Conservation (phyloP, 2,329 filamentous ascomycete species). For the Blumeriella jaapii region DNA sequence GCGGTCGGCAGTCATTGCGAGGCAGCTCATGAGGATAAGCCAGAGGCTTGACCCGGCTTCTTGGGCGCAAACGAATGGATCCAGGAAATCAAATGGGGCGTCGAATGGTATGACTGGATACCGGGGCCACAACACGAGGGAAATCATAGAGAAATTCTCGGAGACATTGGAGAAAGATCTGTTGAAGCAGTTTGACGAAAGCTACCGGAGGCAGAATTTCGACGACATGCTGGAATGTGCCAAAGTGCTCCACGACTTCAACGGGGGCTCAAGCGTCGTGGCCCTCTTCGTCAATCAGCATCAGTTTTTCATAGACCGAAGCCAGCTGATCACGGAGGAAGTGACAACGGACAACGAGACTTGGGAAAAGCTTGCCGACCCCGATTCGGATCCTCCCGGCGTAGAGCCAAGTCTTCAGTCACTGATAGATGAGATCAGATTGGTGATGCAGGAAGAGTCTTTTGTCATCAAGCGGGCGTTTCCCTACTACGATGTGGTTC, state of each 20-base stretch:
- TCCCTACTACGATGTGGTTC: conserved; percentile 87
- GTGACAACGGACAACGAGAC: conserved; percentile 44
- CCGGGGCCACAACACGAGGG: conserved; percentile 54
- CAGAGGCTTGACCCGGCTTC: conserved; percentile 73
- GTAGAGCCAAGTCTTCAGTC: conserved; percentile 89
- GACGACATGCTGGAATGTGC: conserved; percentile 98
- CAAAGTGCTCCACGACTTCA: conserved; percentile 88
- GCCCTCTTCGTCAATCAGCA: conserved; percentile 97
- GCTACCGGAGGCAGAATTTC: conserved; percentile 89
- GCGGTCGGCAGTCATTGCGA: conserved; percentile 82
- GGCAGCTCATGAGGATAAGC: conserved; percentile 89
- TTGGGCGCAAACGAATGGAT: conserved; percentile 51
- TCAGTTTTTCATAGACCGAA: conserved; percentile 96
- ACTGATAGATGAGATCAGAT: conserved; percentile 83
- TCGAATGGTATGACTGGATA: conserved; percentile 32
- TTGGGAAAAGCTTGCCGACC: conserved; percentile 90
- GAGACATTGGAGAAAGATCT: conserved; percentile 93
- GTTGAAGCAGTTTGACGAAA: conserved; percentile 92
- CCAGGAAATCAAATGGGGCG: conserved; percentile 39
- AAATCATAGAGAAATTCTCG: conserved; percentile 92
- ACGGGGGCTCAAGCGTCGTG: conserved; percentile 88
- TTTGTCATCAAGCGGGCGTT: conserved; percentile 95
- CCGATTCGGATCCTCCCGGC: conserved; percentile 80
- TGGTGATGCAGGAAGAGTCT: conserved; percentile 94
- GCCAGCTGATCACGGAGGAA: conserved; percentile 72